Base-by-base conservation (phyloP, 1,284 basidiomycete genomes). In the Fistulinella cinereoalba region DNA sequence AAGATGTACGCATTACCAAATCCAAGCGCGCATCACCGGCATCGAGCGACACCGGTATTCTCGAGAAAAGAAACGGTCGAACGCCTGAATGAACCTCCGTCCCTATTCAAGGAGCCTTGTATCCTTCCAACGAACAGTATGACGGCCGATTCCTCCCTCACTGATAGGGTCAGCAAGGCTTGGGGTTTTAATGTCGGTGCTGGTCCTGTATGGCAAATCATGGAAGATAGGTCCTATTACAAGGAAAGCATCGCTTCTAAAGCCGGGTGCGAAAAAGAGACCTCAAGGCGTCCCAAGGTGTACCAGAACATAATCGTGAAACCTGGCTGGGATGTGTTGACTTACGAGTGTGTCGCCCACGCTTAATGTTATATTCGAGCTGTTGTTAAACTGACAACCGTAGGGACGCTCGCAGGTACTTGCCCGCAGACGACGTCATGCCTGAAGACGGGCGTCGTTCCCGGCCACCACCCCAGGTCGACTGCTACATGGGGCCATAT, bases 141-240 rank as follows among this genome's bases (percentile, higher is more conserved):
- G 58, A 69, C 66, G 4, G 49, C 59, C 19, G 55, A 61, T 27
- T 47, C 51, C 3, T 53, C 55, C 10, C 48, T 72, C 37, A 62
- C 58, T 3, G 61, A 62, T 22, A 60, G 71, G 36, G 49, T 83
- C 12, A 78, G 73, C 54, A 85, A 80, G 55, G 71, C 81, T 0
- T 84, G 80, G 80, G 80, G 83, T 0, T 79, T 77, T 56, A 87
- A 86, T 56, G 75, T 86, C 16, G 85, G 86, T 1, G 64, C 77
- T 8, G 89, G 88, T 0, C 86, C 86, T 6, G 56, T 85, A 5
- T 88, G 85, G 81, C 79, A 86, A 44, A 63, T 88, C 28, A 66
- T 78, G 34, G 85, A 91, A 57, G 89, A 92, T 55, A 65, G 85
- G 42, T 79, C 76, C 0, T 92, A 84, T 79, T 88, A 74, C 62